These are phyloP conservation scores for Diospyros lotus DNA, from an alignment of 148 eudicot species.

Conservation along the genomic window DNA sequence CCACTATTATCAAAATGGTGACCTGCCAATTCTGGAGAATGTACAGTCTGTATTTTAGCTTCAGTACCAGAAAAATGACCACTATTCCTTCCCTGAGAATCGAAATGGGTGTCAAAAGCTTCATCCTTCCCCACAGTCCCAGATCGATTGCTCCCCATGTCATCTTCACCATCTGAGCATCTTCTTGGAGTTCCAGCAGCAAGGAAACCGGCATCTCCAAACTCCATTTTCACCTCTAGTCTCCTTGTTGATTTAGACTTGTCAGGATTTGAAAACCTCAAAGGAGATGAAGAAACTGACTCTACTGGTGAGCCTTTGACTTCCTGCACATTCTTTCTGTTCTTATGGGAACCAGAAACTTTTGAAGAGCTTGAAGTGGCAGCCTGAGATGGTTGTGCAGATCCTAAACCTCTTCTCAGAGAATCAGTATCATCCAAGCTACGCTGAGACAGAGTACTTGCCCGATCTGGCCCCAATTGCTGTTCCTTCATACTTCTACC, in stretches of 20 bases:
- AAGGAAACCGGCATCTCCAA: slow-evolving; percentile 23
- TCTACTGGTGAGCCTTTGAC: slow-evolving; percentile 86
- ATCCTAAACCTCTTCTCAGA: slow-evolving; percentile 36
- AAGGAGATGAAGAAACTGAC: slow-evolving; percentile 94
- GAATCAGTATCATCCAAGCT: slow-evolving; percentile 32
- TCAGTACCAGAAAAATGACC: slow-evolving; percentile 19
- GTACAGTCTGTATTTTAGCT: slow-evolving; percentile 13
- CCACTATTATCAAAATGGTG: slow-evolving; percentile 16
- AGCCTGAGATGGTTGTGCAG: slow-evolving; percentile 49
- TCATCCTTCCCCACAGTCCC: slow-evolving; percentile 30
- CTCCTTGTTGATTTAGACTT: slow-evolving; percentile 30
- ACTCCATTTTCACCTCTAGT: slow-evolving; percentile 29
- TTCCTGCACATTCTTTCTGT: slow-evolving; percentile 47
- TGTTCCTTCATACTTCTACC: slow-evolving; percentile 31
- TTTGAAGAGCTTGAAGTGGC: slow-evolving; percentile 95
- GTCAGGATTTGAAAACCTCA: slow-evolving; percentile 49
- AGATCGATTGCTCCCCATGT: slow-evolving; percentile 21
- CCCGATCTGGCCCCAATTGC: slow-evolving; percentile 21
- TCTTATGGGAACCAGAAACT: slow-evolving; percentile 71
- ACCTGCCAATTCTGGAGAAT: slow-evolving; percentile 20
- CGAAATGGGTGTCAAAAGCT: slow-evolving; percentile 20
- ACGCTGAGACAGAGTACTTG: slow-evolving; percentile 14
- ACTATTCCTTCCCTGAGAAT: slow-evolving; percentile 25
- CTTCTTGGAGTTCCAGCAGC: slow-evolving; percentile 29
- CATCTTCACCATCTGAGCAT: slow-evolving; percentile 37